phyloP scores from a whole-genome alignment of 2,329 filamentous ascomycete genomes.

The Cadophora sp. region DNA sequence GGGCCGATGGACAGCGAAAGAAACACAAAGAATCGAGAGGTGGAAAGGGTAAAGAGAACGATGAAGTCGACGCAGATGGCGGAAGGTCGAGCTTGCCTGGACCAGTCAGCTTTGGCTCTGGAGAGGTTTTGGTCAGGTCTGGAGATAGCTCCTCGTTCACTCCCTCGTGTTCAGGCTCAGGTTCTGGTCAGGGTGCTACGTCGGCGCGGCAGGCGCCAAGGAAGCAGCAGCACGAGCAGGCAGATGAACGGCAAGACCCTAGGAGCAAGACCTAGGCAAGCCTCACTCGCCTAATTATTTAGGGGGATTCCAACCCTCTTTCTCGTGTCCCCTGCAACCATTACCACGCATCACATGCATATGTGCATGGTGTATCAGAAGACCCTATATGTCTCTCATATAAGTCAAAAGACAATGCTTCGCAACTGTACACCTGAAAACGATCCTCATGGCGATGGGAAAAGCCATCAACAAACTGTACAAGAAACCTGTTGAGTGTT shows the following conservation, averaged over 20 bases:
- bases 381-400: slow-evolving; percentile 5
- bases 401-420: slow-evolving; percentile 22
- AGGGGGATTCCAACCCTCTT: background rate
- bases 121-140: background rate
- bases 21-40: background rate
- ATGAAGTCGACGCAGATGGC: background rate
- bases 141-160: background rate
- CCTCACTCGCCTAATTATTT: slow-evolving; percentile 9
- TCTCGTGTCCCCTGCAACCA: slow-evolving; percentile 7
- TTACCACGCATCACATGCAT: slow-evolving; percentile 24
- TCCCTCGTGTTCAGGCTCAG: background rate
- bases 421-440: background rate
- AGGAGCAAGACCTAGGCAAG: background rate
- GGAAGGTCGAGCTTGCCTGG: slow-evolving; percentile 28
- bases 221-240: background rate
- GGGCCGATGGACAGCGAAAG: slow-evolving; percentile 23
- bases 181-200: slow-evolving; percentile 17
- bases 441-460: background rate
- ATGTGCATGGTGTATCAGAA: slow-evolving; percentile 23
- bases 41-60: slow-evolving; percentile 9
- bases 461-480: background rate
- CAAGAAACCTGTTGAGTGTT: background rate
- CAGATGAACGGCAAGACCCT: background rate
- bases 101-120: background rate
- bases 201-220: slow-evolving; percentile 26